Conservation (phyloP, 2,329 filamentous ascomycete species). For the Aspergillus sp. region DNA sequence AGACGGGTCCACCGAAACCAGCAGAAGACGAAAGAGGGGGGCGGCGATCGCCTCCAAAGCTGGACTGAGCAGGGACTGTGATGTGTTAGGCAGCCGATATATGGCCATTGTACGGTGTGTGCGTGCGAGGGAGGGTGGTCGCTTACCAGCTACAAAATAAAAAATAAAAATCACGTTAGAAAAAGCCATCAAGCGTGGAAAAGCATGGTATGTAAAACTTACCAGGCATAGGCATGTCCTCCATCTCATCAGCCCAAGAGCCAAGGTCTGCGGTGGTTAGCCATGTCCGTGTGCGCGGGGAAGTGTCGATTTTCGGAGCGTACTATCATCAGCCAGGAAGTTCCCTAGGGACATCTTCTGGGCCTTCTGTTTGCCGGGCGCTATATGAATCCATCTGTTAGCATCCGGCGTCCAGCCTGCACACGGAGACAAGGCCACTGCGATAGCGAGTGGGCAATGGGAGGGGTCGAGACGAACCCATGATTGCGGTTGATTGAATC, state of each 20-base stretch:
- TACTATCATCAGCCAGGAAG: constrained; percentile 91
- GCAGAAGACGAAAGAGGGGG: constrained; percentile 42
- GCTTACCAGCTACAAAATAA: constrained; percentile 35
- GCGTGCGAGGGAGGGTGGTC: constrained; percentile 8
- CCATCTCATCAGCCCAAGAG: constrained; percentile 99
- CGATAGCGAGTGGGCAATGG: constrained; percentile 9
- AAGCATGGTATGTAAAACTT: constrained; percentile 40
- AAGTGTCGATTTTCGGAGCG: constrained; percentile 40
- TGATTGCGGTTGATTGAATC: constrained; percentile 56
- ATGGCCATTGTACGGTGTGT: constrained; percentile 3
- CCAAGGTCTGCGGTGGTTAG: constrained; percentile 61
- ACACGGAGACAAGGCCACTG: constrained; percentile 8
- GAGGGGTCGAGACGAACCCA: constrained; percentile 46
- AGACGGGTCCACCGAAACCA: constrained; percentile 36
- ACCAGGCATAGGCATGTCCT: constrained; percentile 76
- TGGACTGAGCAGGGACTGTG: constrained; percentile 43
- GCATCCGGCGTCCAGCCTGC: constrained; percentile 31
- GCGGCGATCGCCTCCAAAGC: constrained; percentile 53
- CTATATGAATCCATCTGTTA: constrained; percentile 55
- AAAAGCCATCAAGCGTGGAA: neutral
- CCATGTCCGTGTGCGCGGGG: constrained; percentile 22
- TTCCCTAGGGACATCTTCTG: constrained; percentile 98
- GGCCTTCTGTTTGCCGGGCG: constrained; percentile 88
- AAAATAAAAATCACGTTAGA: constrained; percentile 10
- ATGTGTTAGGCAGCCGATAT: constrained; percentile 20